These are phyloP conservation scores for Ricinus communis DNA, from an alignment of 345 rosid species.

Conservation along the genomic window DNA sequence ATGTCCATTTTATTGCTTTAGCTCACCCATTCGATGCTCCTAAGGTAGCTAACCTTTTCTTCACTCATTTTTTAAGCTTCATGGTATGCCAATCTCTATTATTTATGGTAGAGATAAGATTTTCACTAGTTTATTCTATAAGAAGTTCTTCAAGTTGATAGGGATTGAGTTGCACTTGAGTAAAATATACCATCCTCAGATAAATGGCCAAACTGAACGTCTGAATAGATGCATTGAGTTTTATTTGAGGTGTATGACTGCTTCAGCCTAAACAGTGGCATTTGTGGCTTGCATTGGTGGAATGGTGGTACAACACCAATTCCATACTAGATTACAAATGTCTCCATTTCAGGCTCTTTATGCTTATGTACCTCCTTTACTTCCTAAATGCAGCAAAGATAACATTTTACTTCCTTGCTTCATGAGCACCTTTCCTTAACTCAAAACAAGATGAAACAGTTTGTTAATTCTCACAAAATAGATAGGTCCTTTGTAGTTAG, in stretches of 20 bases:
- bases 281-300: neutral
- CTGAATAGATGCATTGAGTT: neutral
- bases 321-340: neutral
- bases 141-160: neutral
- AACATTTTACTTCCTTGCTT: neutral
- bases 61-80: neutral
- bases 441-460: neutral
- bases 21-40: neutral
- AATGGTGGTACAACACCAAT: neutral
- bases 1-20: neutral
- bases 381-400: neutral
- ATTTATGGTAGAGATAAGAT: neutral
- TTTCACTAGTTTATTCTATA: neutral
- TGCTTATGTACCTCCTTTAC: neutral
- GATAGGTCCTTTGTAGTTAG: neutral
- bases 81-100: neutral
- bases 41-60: neutral
- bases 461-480: neutral
- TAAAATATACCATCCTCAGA: neutral
- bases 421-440: neutral
- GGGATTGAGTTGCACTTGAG: neutral
- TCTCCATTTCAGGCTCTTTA: no score
- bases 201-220: neutral
- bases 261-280: neutral
- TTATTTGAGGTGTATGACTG: neutral